Base-by-base conservation (phyloP, 192 early-diverging fungal species). In the Dissophora ornata region DNA sequence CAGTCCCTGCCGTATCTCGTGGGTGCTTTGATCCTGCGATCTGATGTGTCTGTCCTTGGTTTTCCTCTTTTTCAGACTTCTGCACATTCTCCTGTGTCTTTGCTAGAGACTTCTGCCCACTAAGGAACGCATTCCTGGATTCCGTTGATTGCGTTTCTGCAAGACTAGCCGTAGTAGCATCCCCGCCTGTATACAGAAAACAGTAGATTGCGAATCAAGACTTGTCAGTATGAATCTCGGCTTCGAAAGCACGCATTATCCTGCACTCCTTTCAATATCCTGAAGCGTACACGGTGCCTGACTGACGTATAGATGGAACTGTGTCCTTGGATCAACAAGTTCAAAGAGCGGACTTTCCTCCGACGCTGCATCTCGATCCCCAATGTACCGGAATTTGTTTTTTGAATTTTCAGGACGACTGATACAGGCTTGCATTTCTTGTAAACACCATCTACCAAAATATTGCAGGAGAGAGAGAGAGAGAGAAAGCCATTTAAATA, bases 291-390 rank as follows among this genome's bases (percentile, higher is more conserved):
- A 95, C 10, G 94, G 89, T 2, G 88, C 71, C 55, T 93, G 91
- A 44, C 90, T 93, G 11, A 93, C 82, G 67, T 95, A 95, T 57
- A 93, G 75, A 61, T 92, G 87, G 67, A 93, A 91, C 32, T 69
- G 46, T 1, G 80, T 40, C 25, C n/a, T 19, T 4, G 47, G 24
- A 21, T 68, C 34, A 9, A 42, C 47, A 7, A 81, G 25, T 24
- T 65, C 46, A 32, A 81, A 81, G 6, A 67, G 53, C 3, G 59
- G 52, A 0, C 33, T 34, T 10, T 52, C 22, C 13, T 28, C 22
- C 9, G 11, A 6, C 1, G 4, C 10, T 12, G 19, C 10, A 9
- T 18, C 8, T 15, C 24, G 26, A 25, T 62, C 21, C 30, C 62
- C 50, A 38, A 51, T 49, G 51, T 65, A 69, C 50, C 50, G n/a